Evolutionary conservation across 1,284 basidiomycete species (phyloP), one percentile per base, ranked within the genome.

Genomic region (Pascua sp.): DNA sequence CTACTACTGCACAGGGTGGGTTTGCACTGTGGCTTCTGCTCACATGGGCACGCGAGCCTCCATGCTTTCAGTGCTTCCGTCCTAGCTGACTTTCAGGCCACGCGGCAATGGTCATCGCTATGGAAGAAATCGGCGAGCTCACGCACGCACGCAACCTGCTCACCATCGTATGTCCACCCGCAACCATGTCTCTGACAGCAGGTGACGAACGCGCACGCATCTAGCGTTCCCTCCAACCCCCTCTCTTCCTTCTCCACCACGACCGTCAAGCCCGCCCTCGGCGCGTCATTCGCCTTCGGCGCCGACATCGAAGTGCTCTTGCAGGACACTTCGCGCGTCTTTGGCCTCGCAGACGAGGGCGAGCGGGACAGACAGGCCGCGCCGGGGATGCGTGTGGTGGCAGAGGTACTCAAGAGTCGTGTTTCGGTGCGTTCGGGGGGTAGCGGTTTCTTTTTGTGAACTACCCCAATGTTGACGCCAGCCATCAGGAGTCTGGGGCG

Each of bases 341-440:
- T 77, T 47, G 71, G 70, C 8, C 58, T 73, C 53, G 57, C 66
- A 18, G 76, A 77, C 50, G 67, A 67, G 46, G 64, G 62, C 10
- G 75, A 77, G 59, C 53, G 71, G 36, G 66, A 72, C 41, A 58
- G 74, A 17, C 63, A 59, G 9, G 61, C 47, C 13, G 57, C 49
- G 37, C 66, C 65, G 1, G 73, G 71, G 3, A 48, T 72, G 53
- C 69, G 76, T 43, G 64, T 60, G 2, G 60, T 76, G 8, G 70
- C 73, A 5, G 76, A 77, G 56, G 74, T 77, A 1, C 54, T 76
- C 37, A 73, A 76, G 65, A 74, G 72, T 53, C 42, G 67, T 15
- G 61, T 71, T 0, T 68, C 69, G 36, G 76, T 76, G 58, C 65
- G 73, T 47, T 24, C 13, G n/a, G 2, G 3, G n/a, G 51, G 37